Evolutionary conservation across 495 filamentous ascomycete genomes (phyloP).

Genomic region (Staphylotrichum longicolle): DNA sequence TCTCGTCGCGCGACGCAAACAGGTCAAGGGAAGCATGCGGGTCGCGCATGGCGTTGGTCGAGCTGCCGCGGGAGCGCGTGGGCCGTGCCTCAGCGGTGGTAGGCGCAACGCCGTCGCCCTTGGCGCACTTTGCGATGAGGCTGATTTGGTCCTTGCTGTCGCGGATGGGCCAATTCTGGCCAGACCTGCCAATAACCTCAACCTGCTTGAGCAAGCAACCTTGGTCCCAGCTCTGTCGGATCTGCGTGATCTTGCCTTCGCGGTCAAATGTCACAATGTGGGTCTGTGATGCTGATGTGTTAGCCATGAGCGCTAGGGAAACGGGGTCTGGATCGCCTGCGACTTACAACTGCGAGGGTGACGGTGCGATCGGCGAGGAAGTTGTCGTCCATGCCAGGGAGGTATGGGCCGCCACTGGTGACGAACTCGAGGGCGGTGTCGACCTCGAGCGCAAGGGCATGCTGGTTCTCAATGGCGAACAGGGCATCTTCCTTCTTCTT

Average conservation of each 20-base stretch:
- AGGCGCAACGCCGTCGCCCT: slow-evolving; percentile 30
- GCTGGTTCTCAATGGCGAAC: slow-evolving; percentile 64
- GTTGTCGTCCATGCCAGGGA: slow-evolving; percentile 90
- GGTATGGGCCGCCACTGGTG: slow-evolving; percentile 76
- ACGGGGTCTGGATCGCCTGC: slow-evolving; percentile 3
- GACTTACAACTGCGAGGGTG: slow-evolving; percentile 74
- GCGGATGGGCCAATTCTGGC: slow-evolving; percentile 89
- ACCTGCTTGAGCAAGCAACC: slow-evolving; percentile 87
- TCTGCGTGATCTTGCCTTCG: slow-evolving; percentile 72
- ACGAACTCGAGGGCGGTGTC: slow-evolving; percentile 83
- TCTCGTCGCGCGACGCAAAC: slow-evolving; percentile 61
- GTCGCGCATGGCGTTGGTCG: slow-evolving; percentile 53
- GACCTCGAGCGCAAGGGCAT: slow-evolving; percentile 70
- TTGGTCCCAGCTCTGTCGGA: slow-evolving; percentile 94
- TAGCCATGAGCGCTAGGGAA: slow-evolving; percentile 18
- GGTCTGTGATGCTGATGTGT: slow-evolving; percentile 54
- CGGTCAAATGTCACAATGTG: slow-evolving; percentile 86
- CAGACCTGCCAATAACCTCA: slow-evolving; percentile 85
- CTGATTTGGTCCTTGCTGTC: slow-evolving; percentile 82
- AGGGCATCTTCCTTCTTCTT: slow-evolving; percentile 77
- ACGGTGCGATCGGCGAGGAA: slow-evolving; percentile 82
- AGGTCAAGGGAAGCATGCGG: slow-evolving; percentile 77
- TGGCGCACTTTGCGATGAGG: slow-evolving; percentile 59
- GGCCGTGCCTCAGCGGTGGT: slow-evolving; percentile 25
- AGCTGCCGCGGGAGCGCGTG: slow-evolving; percentile 45